phyloP scores from a whole-genome alignment of 78 protist species.

The Dictyostelium purpureum region DNA sequence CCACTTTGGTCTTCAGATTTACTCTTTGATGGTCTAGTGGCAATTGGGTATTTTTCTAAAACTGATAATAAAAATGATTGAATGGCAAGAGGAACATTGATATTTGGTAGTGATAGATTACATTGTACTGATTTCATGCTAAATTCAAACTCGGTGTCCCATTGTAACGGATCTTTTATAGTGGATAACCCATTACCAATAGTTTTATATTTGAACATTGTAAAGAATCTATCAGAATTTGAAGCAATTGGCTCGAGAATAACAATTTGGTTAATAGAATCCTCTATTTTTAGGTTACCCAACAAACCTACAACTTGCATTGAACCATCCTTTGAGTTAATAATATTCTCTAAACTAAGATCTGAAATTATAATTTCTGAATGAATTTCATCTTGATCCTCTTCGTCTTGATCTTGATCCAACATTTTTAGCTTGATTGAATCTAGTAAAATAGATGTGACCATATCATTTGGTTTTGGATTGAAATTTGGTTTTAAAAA shows the following conservation, averaged over 20 bases:
- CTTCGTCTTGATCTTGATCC: not conserved
- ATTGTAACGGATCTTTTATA: too few relatives aligned
- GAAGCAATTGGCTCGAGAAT: not conserved
- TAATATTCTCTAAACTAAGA: slow-evolving; percentile 10
- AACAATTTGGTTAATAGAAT: not conserved
- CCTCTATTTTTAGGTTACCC: not conserved
- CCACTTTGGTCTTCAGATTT: not conserved
- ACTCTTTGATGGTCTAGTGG: not conserved
- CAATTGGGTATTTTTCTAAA: not conserved
- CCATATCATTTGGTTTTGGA: slow-evolving; percentile 1
- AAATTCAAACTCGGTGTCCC: slow-evolving; percentile 17
- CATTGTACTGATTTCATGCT: slow-evolving; percentile 9
- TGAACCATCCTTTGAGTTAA: not conserved
- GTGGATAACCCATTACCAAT: not conserved
- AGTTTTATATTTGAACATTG: slow-evolving; percentile 20
- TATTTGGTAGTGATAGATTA: not conserved
- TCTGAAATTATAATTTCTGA: not conserved
- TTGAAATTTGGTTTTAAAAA: slow-evolving; percentile 19
- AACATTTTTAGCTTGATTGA: not conserved
- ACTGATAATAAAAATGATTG: not conserved
- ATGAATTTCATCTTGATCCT: not conserved
- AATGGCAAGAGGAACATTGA: not conserved
- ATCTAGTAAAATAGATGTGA: not conserved
- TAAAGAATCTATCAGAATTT: slow-evolving; percentile 8
- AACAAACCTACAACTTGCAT: slow-evolving; percentile 13